Conservation (phyloP, 169 alveolate species). For the Ichthyophthirius multifiliis region DNA sequence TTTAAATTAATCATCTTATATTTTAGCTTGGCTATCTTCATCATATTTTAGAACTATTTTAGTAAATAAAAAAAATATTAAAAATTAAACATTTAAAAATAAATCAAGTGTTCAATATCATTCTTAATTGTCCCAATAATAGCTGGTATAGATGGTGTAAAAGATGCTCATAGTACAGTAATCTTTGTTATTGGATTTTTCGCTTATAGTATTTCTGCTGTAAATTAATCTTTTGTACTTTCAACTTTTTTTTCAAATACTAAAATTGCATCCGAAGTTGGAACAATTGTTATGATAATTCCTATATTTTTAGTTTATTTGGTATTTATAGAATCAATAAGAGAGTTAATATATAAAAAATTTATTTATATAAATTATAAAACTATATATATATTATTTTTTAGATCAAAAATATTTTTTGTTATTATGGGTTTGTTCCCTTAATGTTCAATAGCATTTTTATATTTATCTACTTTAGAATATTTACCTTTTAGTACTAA, state of each 20-base stretch:
- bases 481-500: too few relatives aligned
- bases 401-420: too few relatives aligned
- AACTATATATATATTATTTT: too few relatives aligned
- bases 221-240: constrained; percentile 10
- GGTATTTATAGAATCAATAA: constrained; percentile 9
- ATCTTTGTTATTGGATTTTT: neutral
- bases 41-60: neutral
- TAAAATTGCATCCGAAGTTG: constrained; percentile 30
- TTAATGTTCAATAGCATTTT: constrained; percentile 9
- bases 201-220: constrained; percentile 5
- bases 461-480: constrained; percentile 5
- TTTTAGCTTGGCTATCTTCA: neutral
- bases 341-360: neutral
- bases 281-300: constrained; percentile 11
- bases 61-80: neutral
- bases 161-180: neutral
- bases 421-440: constrained; percentile 18
- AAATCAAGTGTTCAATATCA: neutral
- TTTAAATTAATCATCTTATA: neutral
- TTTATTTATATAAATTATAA: too few relatives aligned
- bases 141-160: neutral
- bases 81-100: neutral
- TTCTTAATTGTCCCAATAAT: neutral
- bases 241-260: constrained; percentile 30
- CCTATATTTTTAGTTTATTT: constrained; percentile 6